Evolutionary conservation across 1,284 basidiomycete genomes (phyloP), one percentile per base, ranked within the genome.

Genomic region (Ceratobasidium sp.): DNA sequence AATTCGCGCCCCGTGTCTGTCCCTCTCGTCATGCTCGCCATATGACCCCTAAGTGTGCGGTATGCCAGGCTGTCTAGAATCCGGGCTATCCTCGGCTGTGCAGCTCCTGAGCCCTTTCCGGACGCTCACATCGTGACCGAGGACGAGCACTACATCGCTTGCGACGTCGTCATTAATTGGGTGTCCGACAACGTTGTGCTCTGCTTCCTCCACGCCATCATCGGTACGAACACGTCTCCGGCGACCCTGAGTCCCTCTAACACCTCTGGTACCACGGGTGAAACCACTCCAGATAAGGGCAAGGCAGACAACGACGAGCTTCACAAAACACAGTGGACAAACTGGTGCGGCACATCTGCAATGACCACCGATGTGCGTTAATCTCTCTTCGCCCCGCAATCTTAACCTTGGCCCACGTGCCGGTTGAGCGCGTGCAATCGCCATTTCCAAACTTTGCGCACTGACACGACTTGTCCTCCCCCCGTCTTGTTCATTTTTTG

Each of bases 121-220:
- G 90, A 92, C 74, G 89, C 88, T 1, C 87, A 90, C 75, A 89
- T 89, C 80, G 87, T 92, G 76, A 85, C 89, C 11, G 82, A 92
- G 54, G 92, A 97, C 83, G 84, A 85, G 54, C 86, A 95, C 80
- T 98, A 95, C 81, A 89, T 96, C 85, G 90, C 92, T 2, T 88
- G 96, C 77, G 95, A 98, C 82, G 88, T 99, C 78, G 94, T 97
- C 78, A 91, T 98, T 80, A 98, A 96, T 83, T 95, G 93, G 91
- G 94, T 94, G 65, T 94, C 93, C 29, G 91, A 96, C 74, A 93
- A 92, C 48, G 86, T 98, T 79, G 91, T 97, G 51, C 86, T 99
- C 16, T 96, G 95, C 80, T 99, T 99, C 85, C 92, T 98, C 77
- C 96, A 99, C 80, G 94, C 95, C 37, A 90, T 92, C 74, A 88